Base-by-base conservation (phyloP, 306 rosid species). In the Nissolia schottii region DNA sequence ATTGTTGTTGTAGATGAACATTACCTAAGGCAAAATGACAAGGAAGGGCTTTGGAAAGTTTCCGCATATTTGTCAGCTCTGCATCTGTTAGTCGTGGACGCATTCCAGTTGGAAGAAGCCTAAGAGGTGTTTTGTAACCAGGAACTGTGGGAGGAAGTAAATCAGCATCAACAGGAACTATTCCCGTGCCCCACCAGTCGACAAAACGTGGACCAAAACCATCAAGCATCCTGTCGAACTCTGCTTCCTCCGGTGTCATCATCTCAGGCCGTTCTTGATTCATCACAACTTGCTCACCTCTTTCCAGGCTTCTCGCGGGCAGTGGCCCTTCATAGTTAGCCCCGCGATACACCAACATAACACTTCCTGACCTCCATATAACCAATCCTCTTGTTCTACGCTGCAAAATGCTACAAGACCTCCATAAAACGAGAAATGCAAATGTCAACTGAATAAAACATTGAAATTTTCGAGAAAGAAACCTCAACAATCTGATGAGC, bases 181-280 rank as follows among this genome's bases (percentile, higher is more conserved):
- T 77, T 81, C 99, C 97, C 1, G 90, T 91, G 43, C 96, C 96
- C 99, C 99, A 95, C 95, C 95, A 95, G 63, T 88, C 99, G 40
- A 73, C 89, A 82, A 85, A 95, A 73, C 99, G 99, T 41, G 96
- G 92, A 66, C 99, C 99, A 38, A 95, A 89, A 60, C 71, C 91
- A 81, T 85, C 96, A 63, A 95, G 81, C 77, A 95, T 69, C 65
- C 73, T 81, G 74, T 89, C 61, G 54, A 85, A 95, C 67, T 95
- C 97, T 53, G 46, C 83, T 79, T 89, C 99, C 78, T 89, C 97
- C 3, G 79, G 84, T 1, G 97, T 77, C 88, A 89, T 76, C 71
- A 48, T 83, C 79, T 43, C 75, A 63, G 38, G 56, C 55, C 34
- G 76, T 60, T 64, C 73, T 54, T 80, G 76, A 67, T 61, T 77